A percentile compares a stretch with the other conserved stretches of the same genome.
Evolutionary conservation across 805 yeast genomes (phyloP).

Genomic region (Isabelozyma heimii): DNA sequence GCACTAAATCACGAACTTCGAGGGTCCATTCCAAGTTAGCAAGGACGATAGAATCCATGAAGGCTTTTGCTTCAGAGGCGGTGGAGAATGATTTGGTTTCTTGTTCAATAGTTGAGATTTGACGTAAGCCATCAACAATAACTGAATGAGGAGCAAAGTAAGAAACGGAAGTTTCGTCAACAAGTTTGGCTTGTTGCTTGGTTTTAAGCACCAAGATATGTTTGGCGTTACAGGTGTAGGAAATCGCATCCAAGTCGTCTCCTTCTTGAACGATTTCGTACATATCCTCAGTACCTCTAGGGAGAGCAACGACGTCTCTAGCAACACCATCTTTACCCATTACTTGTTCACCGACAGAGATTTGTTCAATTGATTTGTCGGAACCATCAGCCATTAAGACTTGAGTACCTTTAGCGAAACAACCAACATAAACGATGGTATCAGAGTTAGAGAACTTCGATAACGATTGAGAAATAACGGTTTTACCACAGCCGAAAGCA

Average conservation of each 20-base stretch:
- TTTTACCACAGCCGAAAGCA: conserved; percentile 99
- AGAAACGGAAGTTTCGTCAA: conserved; percentile 12
- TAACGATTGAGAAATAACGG: conserved; percentile 95
- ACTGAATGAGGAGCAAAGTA: conserved; percentile 15
- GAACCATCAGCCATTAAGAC: conserved; percentile 46
- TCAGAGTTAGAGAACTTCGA: conserved; percentile 98
- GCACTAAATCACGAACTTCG: conserved; percentile 35
- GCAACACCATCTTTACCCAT: conserved; percentile 44
- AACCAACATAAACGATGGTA: conserved; percentile 90
- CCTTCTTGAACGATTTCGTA: conserved; percentile 32
- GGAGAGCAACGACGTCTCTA: conserved; percentile 37
- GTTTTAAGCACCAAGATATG: conserved; percentile 41
- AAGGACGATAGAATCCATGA: conserved; percentile 10
- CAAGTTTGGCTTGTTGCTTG: conserved; percentile 16
- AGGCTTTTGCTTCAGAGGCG: conserved; percentile 16
- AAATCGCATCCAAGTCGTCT: conserved; percentile 7
- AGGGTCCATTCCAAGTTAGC: conserved; percentile 32
- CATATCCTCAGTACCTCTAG: conserved; percentile 44
- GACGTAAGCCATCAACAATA: conserved; percentile 6
- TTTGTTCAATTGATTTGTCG: conserved; percentile 26
- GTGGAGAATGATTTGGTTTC: conserved; percentile 17
- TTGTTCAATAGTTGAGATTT: conserved; percentile 17
- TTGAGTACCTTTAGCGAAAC: conserved; percentile 35
- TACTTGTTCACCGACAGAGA: conserved; percentile 36
- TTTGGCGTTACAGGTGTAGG: conserved; percentile 33